Evolutionary conservation across 768 basidiomycete species (phyloP).

Genomic region (Clathrus columnatus): DNA sequence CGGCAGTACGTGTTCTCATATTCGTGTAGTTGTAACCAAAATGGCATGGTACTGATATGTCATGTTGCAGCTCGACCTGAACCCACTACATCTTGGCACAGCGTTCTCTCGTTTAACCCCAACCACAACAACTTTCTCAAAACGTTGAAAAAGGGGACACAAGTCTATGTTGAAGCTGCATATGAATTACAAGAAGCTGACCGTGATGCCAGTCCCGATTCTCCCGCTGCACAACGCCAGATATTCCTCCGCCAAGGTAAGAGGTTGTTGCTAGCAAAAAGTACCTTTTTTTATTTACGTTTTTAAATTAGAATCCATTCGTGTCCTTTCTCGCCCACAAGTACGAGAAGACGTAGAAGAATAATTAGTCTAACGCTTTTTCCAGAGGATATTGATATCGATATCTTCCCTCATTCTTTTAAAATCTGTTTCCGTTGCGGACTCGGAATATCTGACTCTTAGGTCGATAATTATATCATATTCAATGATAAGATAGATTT

Average conservation of each 20-base stretch:
- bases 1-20: slow-evolving; percentile 48
- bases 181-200: slow-evolving; percentile 73
- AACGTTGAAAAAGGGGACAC: slow-evolving; percentile 58
- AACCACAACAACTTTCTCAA: slow-evolving; percentile 52
- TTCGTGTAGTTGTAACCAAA: not conserved
- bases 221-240: slow-evolving; percentile 68
- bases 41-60: not conserved
- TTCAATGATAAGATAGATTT: too few relatives aligned
- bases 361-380: too few relatives aligned
- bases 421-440: too few relatives aligned
- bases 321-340: slow-evolving; percentile 4
- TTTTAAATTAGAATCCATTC: not conserved
- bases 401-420: too few relatives aligned
- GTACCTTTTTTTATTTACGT: not conserved
- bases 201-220: slow-evolving; percentile 50
- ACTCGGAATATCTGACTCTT: too few relatives aligned
- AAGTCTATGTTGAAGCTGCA: slow-evolving; percentile 73
- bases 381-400: too few relatives aligned
- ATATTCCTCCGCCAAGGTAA: slow-evolving; percentile 76
- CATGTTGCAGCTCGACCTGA: slow-evolving; percentile 40
- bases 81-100: slow-evolving; percentile 62
- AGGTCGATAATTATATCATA: too few relatives aligned
- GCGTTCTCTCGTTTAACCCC: slow-evolving; percentile 64
- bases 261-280: slow-evolving; percentile 13
- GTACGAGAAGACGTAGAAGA: too few relatives aligned